A percentile compares a stretch with the other conserved stretches of the same genome.
Conservation (phyloP, 2,329 filamentous ascomycete species). For the Aspergillus fumigatus region DNA sequence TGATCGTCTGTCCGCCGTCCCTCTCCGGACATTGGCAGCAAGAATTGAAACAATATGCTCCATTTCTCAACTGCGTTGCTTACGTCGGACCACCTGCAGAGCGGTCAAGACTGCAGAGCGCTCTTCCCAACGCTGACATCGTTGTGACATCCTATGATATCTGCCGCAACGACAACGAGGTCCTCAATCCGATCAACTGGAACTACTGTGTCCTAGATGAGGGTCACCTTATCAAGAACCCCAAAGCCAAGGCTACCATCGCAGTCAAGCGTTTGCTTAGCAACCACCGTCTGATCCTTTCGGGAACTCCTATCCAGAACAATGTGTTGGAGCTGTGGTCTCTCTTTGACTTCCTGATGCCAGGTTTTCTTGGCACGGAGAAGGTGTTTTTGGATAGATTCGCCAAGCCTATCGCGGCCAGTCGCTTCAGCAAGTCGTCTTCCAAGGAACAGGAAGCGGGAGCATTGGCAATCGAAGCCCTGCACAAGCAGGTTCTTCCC, state of each 20-base stretch:
- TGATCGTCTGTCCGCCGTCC: constrained; percentile 94
- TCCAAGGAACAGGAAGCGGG: constrained; percentile 98
- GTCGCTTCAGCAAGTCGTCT: constrained; percentile 92
- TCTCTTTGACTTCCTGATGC: constrained; percentile 98
- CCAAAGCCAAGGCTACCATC: constrained; percentile 89
- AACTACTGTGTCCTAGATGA: constrained; percentile 98
- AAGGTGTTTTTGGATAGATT: constrained; percentile 97
- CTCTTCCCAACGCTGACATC: constrained; percentile 75
- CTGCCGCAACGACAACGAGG: constrained; percentile 88
- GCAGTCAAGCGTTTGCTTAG: constrained; percentile 86
- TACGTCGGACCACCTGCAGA: constrained; percentile 88
- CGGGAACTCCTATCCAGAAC: constrained; percentile 95
- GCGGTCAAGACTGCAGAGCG: constrained; percentile 64
- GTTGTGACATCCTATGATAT: constrained; percentile 98
- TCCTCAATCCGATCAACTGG: constrained; percentile 80
- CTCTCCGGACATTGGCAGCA: constrained; percentile 98
- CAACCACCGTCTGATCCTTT: constrained; percentile 93
- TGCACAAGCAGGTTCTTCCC: constrained; percentile 95
- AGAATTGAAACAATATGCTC: constrained; percentile 91
- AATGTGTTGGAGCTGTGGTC: constrained; percentile 97
- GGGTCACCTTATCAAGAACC: constrained; percentile 97
- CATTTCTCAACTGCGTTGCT: constrained; percentile 82
- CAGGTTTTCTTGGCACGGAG: constrained; percentile 90
- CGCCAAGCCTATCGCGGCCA: constrained; percentile 90
- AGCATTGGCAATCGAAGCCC: constrained; percentile 91